phyloP scores from a whole-genome alignment of 2,329 filamentous ascomycete species.

The Scorias spongiosa region DNA sequence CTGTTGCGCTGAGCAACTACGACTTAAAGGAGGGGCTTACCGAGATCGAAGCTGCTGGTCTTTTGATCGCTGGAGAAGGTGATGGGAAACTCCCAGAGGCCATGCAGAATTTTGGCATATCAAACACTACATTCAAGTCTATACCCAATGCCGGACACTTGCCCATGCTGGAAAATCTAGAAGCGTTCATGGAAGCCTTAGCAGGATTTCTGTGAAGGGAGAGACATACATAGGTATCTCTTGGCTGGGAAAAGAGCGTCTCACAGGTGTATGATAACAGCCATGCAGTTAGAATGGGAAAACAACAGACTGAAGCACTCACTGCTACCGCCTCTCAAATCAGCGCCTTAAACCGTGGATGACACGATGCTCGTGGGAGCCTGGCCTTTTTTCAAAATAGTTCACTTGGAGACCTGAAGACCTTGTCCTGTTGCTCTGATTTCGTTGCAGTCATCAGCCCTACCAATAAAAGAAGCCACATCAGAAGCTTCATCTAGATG shows the following conservation, averaged over 20 bases:
- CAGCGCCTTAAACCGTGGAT: too few relatives aligned
- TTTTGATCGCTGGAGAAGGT: constrained; percentile 56
- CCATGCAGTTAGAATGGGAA: too few relatives aligned
- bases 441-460: too few relatives aligned
- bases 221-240: not conserved
- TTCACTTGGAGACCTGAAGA: too few relatives aligned
- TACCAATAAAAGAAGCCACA: too few relatives aligned
- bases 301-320: too few relatives aligned
- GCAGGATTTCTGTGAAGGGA: constrained; percentile 35
- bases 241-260: not conserved
- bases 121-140: constrained; percentile 44
- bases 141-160: constrained; percentile 62
- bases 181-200: constrained; percentile 51
- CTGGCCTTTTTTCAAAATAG: too few relatives aligned
- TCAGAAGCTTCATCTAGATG: too few relatives aligned
- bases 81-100: constrained; percentile 64
- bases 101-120: constrained; percentile 51
- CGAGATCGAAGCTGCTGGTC: constrained; percentile 39
- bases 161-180: constrained; percentile 66
- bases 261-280: too few relatives aligned
- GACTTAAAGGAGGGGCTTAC: constrained; percentile 46
- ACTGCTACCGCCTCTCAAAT: too few relatives aligned
- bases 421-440: too few relatives aligned
- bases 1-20: constrained; percentile 57
- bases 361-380: too few relatives aligned